Percentiles rank a stretch among this genome's conserved stretches.
Evolutionary conservation across 2,329 filamentous ascomycete genomes (phyloP).

Genomic region (Akanthomyces uredinophilus): DNA sequence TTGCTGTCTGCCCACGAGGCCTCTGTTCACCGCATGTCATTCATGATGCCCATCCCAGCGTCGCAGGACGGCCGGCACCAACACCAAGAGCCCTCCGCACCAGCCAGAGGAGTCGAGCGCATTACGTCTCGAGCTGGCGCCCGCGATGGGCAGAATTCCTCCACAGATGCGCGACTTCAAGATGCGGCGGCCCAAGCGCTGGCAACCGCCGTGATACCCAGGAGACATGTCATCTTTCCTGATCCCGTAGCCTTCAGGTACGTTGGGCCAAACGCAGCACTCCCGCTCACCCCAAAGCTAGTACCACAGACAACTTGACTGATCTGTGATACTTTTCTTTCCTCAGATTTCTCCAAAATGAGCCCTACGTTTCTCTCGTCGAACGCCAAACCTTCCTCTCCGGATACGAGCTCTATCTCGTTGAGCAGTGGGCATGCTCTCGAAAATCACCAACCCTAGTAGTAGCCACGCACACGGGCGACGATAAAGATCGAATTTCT

Average conservation of each 20-base stretch:
- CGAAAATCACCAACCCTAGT: slow-evolving; percentile 84
- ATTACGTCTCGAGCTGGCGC: slow-evolving; percentile 21
- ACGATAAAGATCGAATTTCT: slow-evolving; percentile 69
- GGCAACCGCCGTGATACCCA: slow-evolving; percentile 23
- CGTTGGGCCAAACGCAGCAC: not conserved
- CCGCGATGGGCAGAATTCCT: slow-evolving; percentile 19
- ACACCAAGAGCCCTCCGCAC: slow-evolving; percentile 23
- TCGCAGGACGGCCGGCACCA: slow-evolving; percentile 23
- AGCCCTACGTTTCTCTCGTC: slow-evolving; percentile 68
- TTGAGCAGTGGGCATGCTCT: slow-evolving; percentile 97
- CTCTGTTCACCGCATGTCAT: slow-evolving; percentile 34
- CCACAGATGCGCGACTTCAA: slow-evolving; percentile 18
- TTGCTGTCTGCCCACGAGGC: slow-evolving; percentile 20
- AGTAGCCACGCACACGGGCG: slow-evolving; percentile 89
- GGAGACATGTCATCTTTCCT: slow-evolving; percentile 50
- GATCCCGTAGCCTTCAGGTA: slow-evolving; percentile 55
- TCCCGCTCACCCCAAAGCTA: no score
- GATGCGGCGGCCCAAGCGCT: slow-evolving; percentile 19
- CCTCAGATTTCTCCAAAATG: slow-evolving; percentile 74
- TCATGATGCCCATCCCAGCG: slow-evolving; percentile 31
- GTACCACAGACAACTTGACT: no score
- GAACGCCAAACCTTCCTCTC: slow-evolving; percentile 64
- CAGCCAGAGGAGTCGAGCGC: slow-evolving; percentile 19
- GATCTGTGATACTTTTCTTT: not conserved
- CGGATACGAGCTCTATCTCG: slow-evolving; percentile 89